Evolutionary conservation across 73 alveolate species (phyloP).

Genomic region (Paramecium sonneborni): DNA sequence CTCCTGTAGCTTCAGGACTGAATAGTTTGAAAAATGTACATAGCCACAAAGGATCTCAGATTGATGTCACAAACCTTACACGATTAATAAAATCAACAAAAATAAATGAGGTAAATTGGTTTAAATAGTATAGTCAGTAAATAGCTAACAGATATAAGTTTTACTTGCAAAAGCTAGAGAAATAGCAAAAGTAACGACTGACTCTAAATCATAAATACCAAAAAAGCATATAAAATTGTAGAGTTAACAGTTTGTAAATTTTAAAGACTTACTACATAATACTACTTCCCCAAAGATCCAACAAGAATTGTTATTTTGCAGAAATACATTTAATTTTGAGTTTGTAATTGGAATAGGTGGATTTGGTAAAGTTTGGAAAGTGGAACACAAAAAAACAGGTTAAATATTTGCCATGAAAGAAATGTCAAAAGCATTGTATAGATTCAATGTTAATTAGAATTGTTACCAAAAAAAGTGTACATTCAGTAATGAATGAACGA

Average conservation of each 20-base stretch:
- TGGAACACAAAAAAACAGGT: conserved; percentile 69
- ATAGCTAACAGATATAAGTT: conserved; percentile 6
- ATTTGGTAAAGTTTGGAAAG: conserved; percentile 85
- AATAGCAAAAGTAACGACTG: not conserved
- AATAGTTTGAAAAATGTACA: not conserved
- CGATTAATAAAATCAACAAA: not conserved
- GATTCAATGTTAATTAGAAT: not conserved
- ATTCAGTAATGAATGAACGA: not conserved
- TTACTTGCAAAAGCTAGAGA: conserved; percentile 22
- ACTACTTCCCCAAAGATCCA: not conserved
- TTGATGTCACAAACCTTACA: conserved; percentile 7
- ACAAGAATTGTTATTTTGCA: conserved; percentile 35
- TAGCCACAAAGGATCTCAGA: conserved; percentile 21
- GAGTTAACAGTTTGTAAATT: not conserved
- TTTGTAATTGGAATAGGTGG: conserved; percentile 82
- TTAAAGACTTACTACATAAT: not conserved
- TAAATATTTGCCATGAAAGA: conserved; percentile 63
- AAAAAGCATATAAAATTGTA: not conserved
- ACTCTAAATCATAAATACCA: not conserved
- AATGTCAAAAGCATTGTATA: conserved; percentile 61
- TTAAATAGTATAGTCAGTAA: not conserved
- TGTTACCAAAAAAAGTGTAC: not conserved
- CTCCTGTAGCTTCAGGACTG: conserved; percentile 41
- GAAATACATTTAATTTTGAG: conserved; percentile 73
- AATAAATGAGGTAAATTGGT: not conserved